Evolutionary conservation across 352 stramenopile genomes (phyloP), one percentile per base, ranked within the genome.

Genomic region (Thraustochytrium sp.): DNA sequence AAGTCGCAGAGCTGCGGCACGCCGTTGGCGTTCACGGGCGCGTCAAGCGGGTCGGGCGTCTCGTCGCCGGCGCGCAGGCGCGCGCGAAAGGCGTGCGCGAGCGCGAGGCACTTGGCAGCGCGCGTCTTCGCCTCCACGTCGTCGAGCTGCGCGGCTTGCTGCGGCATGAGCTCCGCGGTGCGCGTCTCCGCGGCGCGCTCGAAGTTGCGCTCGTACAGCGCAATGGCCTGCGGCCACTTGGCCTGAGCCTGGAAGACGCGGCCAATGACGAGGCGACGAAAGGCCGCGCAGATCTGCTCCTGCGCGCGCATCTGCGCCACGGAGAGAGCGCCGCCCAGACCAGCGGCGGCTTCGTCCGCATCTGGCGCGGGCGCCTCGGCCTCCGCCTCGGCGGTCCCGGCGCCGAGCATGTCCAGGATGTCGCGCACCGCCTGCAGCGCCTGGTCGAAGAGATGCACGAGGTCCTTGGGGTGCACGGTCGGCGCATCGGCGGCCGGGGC

Each of bases 381-480:
- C 23, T 23, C 31, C 37, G 31, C 44, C 31, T 80, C 44, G 8
- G 31, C 53, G 11, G 53, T 44, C 11, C 53, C 62, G 23, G 62
- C 8, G 62, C 62, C 62, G 40, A 75, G 40, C 37, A 75, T 26
- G 26, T 51, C 62, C 18, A 80, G 53, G 16, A 80, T 46, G 38
- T 80, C 68, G 18, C 76, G 68, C 46, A 80, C 68, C 23, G 16
- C 76, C 34, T 80, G 68, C 26, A 80, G n/a, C 13, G 53, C 34
- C 42, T 46, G 51, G 38, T 80, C 51, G 51, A 75, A 80, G 1
- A 80, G 4, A 42, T 80, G 31, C 3, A 63, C 68, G 31, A 80
- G 68, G n/a, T 80, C 68, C 42, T 80, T 42, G 0, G 68, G 44
- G 9, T 63, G 26, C 16, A 38, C 44, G 9, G 42, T 53, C 21